A percentile compares a stretch with the other conserved stretches of the same genome.
phyloP scores from a whole-genome alignment of 2,329 filamentous ascomycete species.

The Colletotrichum echinochloae region DNA sequence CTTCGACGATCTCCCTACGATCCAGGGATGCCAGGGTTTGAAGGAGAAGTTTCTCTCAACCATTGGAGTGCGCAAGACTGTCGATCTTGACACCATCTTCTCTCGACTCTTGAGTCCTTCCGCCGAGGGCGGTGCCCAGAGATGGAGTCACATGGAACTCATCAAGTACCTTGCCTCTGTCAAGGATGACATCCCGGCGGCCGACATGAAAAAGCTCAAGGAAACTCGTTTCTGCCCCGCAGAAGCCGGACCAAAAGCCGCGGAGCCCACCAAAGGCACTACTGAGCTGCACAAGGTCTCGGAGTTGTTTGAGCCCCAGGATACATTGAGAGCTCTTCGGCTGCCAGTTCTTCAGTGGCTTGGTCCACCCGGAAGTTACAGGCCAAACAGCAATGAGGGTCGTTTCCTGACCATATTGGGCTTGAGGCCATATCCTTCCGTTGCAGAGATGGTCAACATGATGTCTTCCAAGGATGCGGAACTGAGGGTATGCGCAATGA shows the following conservation, averaged over 20 bases:
- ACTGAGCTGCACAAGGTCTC: slow-evolving; percentile 75
- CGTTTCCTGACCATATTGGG: slow-evolving; percentile 80
- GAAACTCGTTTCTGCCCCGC: slow-evolving; percentile 86
- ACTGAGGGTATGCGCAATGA: slow-evolving; percentile 77
- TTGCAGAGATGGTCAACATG: slow-evolving; percentile 80
- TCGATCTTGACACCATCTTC: slow-evolving; percentile 95
- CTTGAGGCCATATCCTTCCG: slow-evolving; percentile 76
- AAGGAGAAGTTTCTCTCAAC: slow-evolving; percentile 91
- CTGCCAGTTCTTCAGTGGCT: slow-evolving; percentile 88
- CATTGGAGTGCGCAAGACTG: slow-evolving; percentile 92
- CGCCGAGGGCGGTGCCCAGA: slow-evolving; percentile 64
- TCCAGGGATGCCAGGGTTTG: slow-evolving; percentile 79
- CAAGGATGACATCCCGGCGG: slow-evolving; percentile 84
- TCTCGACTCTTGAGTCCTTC: slow-evolving; percentile 79
- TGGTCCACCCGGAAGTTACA: slow-evolving; percentile 71
- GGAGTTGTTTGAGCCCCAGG: slow-evolving; percentile 85
- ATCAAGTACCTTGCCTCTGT: slow-evolving; percentile 96
- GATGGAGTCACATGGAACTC: slow-evolving; percentile 94
- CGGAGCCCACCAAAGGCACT: slow-evolving; percentile 65
- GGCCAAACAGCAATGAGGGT: slow-evolving; percentile 75
- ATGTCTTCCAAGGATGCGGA: slow-evolving; percentile 73
- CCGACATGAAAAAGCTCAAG: slow-evolving; percentile 83
- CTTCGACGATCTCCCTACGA: slow-evolving; percentile 91
- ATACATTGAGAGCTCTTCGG: slow-evolving; percentile 74
- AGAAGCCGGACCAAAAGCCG: slow-evolving; percentile 69